These are phyloP conservation scores for Scopulariopsis brevicaulis DNA, from an alignment of 2,329 filamentous ascomycete genomes.

Conservation along the genomic window DNA sequence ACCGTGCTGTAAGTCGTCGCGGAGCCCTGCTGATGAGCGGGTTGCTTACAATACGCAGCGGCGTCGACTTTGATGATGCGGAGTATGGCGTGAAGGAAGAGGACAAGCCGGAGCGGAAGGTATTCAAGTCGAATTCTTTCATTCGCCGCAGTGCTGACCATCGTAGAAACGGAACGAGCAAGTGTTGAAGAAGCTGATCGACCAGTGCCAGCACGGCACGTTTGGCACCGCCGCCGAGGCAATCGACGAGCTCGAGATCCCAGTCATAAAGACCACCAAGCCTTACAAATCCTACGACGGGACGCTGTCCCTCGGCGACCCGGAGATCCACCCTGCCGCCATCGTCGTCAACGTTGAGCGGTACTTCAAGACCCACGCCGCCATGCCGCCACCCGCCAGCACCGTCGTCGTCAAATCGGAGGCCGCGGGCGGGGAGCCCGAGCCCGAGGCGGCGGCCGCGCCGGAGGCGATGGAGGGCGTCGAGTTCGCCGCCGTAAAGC, in stretches of 20 bases:
- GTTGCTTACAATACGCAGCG: constrained; percentile 32
- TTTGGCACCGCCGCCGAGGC: constrained; percentile 84
- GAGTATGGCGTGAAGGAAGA: constrained; percentile 92
- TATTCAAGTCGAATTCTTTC: constrained; percentile 15
- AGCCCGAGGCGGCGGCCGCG: constrained; percentile 38
- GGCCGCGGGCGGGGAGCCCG: constrained; percentile 25
- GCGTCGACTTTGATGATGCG: constrained; percentile 85
- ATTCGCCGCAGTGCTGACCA: not conserved
- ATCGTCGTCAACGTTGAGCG: constrained; percentile 79
- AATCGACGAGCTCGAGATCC: constrained; percentile 66
- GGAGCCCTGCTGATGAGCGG: not conserved
- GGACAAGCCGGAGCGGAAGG: constrained; percentile 63
- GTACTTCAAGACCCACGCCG: constrained; percentile 76
- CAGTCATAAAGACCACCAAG: constrained; percentile 63
- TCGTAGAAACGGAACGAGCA: constrained; percentile 52
- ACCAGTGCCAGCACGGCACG: constrained; percentile 54
- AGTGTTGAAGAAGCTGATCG: constrained; percentile 51
- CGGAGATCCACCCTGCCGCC: constrained; percentile 59
- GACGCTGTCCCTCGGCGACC: constrained; percentile 67
- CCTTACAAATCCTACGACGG: constrained; percentile 75
- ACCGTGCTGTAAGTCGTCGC: constrained; percentile 54
- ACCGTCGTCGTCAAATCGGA: constrained; percentile 55
- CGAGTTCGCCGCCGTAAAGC: constrained; percentile 61
- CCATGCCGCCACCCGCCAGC: constrained; percentile 63
- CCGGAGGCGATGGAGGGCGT: constrained; percentile 36